Conservation (phyloP, 768 basidiomycete genomes). For the Coprinellus micaceus region DNA sequence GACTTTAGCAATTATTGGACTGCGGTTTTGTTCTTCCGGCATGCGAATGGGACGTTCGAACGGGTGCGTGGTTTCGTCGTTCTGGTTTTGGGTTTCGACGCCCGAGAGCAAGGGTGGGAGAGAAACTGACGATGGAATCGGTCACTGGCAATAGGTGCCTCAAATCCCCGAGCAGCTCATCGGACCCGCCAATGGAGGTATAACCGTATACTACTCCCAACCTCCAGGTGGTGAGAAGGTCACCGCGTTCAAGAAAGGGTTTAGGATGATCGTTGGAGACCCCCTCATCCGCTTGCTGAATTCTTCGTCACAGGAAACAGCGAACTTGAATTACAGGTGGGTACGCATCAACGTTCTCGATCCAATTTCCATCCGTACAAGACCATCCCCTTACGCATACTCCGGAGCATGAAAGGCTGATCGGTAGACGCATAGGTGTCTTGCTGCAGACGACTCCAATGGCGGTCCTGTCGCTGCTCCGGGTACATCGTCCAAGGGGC, state of each 20-base stretch:
- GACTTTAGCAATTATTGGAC: constrained; percentile 22
- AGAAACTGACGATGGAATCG: too few relatives aligned
- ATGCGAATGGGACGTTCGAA: constrained; percentile 19
- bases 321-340: constrained; percentile 1
- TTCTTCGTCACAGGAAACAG: background rate
- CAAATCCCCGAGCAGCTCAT: constrained; percentile 19
- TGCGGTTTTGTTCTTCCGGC: constrained; percentile 19
- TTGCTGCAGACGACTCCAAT: constrained; percentile 6
- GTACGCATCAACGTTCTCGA: too few relatives aligned
- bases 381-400: too few relatives aligned
- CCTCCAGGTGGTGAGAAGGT: constrained; percentile 9
- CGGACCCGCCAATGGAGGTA: constrained; percentile 20
- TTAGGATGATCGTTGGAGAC: constrained; percentile 10
- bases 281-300: constrained; percentile 6
- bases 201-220: constrained; percentile 22
- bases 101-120: too few relatives aligned
- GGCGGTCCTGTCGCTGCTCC: constrained; percentile 8
- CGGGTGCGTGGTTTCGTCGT: constrained; percentile 4
- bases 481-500: background rate
- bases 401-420: too few relatives aligned
- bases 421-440: too few relatives aligned
- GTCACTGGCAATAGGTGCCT: constrained; percentile 16
- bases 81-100: background rate
- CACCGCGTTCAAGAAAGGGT: constrained; percentile 18
- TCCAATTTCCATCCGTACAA: too few relatives aligned